phyloP scores from a whole-genome alignment of 2,329 filamentous ascomycete species.

The Colletotrichum liriopes region DNA sequence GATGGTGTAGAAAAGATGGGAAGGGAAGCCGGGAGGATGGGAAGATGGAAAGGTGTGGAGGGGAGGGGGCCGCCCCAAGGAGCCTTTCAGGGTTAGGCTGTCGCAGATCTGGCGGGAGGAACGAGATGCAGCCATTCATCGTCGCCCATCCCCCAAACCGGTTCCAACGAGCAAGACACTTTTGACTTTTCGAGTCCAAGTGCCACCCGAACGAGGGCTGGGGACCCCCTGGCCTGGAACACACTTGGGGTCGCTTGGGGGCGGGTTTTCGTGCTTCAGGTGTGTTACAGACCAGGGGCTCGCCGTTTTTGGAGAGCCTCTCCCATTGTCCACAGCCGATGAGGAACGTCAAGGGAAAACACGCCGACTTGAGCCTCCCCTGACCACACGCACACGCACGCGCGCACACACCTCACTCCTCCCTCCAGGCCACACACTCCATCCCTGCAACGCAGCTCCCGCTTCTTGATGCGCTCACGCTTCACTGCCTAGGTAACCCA shows the following conservation, averaged over 20 bases:
- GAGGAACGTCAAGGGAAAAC: slow-evolving; percentile 11
- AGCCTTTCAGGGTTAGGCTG: slow-evolving; percentile 19
- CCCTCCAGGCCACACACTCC: too few relatives aligned
- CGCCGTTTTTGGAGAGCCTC: slow-evolving; percentile 42
- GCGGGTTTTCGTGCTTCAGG: slow-evolving; percentile 59
- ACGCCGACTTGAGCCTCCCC: slow-evolving; percentile 2
- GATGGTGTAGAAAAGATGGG: neutral
- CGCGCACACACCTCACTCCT: neutral
- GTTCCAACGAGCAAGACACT: neutral
- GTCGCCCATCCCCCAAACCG: neutral
- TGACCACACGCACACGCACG: neutral
- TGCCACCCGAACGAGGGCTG: neutral
- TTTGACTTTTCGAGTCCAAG: neutral
- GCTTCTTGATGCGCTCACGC: slow-evolving; percentile 38
- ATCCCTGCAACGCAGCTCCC: slow-evolving; percentile 14
- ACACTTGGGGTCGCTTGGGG: slow-evolving; percentile 23
- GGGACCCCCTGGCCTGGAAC: slow-evolving; percentile 29
- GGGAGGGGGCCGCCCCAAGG: neutral
- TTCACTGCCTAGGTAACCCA: neutral
- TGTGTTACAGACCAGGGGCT: slow-evolving; percentile 63
- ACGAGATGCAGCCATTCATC: slow-evolving; percentile 19
- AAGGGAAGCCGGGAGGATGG: neutral
- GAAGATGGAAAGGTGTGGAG: slow-evolving; percentile 1
- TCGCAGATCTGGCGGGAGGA: slow-evolving; percentile 23
- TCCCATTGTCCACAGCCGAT: slow-evolving; percentile 31